phyloP scores from a whole-genome alignment of 2,329 filamentous ascomycete species.

The Biscogniauxia mediterranea region DNA sequence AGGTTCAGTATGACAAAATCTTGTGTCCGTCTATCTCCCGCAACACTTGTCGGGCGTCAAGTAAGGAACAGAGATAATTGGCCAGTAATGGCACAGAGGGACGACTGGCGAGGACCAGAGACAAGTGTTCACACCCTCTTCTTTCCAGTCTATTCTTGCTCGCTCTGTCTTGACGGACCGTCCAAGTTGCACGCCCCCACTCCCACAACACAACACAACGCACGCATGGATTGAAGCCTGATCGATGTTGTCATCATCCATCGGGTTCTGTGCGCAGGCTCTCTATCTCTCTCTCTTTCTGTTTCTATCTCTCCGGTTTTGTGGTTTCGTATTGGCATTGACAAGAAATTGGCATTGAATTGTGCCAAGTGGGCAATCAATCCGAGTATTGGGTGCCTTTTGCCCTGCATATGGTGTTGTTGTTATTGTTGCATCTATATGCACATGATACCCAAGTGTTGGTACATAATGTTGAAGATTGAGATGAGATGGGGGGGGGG shows the following conservation, averaged over 20 bases:
- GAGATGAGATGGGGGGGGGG: neutral
- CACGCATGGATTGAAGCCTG: slow-evolving; percentile 1
- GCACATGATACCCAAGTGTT: neutral
- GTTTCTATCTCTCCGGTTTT: neutral
- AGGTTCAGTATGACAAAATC: slow-evolving; percentile 24
- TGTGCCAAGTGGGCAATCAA: neutral
- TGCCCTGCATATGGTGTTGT: neutral
- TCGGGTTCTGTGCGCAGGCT: neutral
- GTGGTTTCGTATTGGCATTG: neutral
- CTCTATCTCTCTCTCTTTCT: neutral
- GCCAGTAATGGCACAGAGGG: slow-evolving; percentile 1
- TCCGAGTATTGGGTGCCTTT: neutral
- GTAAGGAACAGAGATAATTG: slow-evolving; percentile 15
- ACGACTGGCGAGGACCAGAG: slow-evolving; percentile 2
- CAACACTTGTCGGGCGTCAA: slow-evolving; percentile 29
- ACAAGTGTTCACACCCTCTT: slow-evolving; percentile 13
- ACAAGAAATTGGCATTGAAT: neutral
- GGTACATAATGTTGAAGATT: neutral
- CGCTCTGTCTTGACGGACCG: slow-evolving; percentile 1
- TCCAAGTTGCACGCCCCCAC: slow-evolving; percentile 10
- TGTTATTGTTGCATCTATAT: neutral
- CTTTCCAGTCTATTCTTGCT: neutral
- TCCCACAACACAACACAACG: slow-evolving; percentile 3
- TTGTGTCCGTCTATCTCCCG: slow-evolving; percentile 7
- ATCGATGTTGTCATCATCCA: slow-evolving; percentile 1